Evolutionary conservation across 78 protist species (phyloP), one percentile per base, ranked within the genome.

Genomic region (Corallochytrium limacisporum): DNA sequence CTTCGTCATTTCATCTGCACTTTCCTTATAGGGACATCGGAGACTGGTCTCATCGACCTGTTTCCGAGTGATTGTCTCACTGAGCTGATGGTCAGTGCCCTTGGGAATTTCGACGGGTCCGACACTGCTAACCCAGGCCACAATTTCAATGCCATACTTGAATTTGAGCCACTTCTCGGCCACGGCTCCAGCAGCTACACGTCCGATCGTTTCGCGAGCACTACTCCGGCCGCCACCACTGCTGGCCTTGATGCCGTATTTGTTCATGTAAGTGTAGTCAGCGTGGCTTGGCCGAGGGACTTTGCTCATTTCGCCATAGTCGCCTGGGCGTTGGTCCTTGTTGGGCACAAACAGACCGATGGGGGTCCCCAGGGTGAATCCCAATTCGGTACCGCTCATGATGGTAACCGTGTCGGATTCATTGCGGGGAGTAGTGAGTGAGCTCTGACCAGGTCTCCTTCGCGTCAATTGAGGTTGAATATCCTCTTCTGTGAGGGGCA

Each of bases 201-300:
- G 74, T 1, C 81, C 70, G 31, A 80, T 73, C 26, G 90, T 84
- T 42, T 84, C 90, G 10, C 90, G 56, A 1, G 90, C 84, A 1
- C 70, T 47, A 4, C 81, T 53, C 24, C 89, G 69, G 36, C 90
- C 86, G 40, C 90, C 90, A 16, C 90, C 90, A 1, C 75, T 56
- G 3, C 68, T 28, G 18, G 83, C 72, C 1, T 35, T 38, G 15
- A 29, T 60, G 62, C 75, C 78, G 28, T 84, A 83, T 49, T 77
- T 83, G 37, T 4, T 12, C 15, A 16, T 69, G 75, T 84, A 84
- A 7, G 90, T 84, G 73, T 36, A 84, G 68, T 84, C 90, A 4
- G 90, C 90, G 35, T 84, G 90, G 29, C 83, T 77, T 0, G 90
- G 90, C 32, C 89, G 62, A 9, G 90, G 90, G 35, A 74, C 79